Percentiles rank a stretch among this genome's conserved stretches.
phyloP scores from a whole-genome alignment of 345 rosid species.

The Corchorus capsularis region DNA sequence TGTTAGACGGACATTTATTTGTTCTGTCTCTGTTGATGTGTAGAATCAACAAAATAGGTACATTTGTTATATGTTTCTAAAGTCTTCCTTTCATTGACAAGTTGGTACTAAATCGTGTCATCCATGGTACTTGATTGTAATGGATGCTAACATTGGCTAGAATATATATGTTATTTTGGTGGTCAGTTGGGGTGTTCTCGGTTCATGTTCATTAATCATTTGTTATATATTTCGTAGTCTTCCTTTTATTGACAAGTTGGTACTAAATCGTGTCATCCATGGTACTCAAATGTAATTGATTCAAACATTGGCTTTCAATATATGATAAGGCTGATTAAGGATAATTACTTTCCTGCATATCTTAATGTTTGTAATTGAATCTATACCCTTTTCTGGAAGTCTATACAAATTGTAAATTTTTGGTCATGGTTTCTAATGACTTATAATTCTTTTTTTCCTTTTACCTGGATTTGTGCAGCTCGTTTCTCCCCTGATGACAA shows the following conservation, averaged over 20 bases:
- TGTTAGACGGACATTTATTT: too few relatives aligned
- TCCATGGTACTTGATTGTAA: background rate
- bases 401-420: background rate
- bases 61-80: background rate
- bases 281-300: background rate
- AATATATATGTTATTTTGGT: background rate
- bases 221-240: background rate
- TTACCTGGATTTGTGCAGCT: constrained; percentile 41
- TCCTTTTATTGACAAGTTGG: background rate
- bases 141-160: background rate
- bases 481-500: constrained; percentile 93
- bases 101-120: background rate
- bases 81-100: background rate
- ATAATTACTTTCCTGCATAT: background rate
- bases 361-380: background rate
- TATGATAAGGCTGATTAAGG: background rate
- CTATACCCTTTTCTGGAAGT: background rate
- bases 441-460: background rate
- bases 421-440: background rate
- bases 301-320: background rate
- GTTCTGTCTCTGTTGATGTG: background rate
- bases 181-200: background rate
- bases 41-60: background rate
- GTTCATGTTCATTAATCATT: background rate
- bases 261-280: background rate